Percentiles rank a stretch among this genome's conserved stretches.
Conservation (phyloP, 805 yeast species). For the Candida vartiovaarae region DNA sequence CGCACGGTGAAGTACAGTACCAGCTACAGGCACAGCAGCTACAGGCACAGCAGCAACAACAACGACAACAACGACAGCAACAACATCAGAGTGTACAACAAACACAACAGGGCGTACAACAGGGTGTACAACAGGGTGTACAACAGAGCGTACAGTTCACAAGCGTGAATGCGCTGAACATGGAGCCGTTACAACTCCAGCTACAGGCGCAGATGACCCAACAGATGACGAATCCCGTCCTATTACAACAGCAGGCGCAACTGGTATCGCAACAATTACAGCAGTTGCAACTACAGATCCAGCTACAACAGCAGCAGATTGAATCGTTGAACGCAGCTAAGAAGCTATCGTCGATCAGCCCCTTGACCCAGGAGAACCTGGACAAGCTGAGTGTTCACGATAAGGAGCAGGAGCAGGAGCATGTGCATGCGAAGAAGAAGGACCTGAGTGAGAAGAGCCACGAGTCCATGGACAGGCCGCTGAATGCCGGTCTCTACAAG, state of each 20-base stretch:
- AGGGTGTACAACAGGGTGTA: too few relatives aligned
- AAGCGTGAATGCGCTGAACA: too few relatives aligned
- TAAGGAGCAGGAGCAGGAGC: background rate
- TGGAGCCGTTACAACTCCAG: too few relatives aligned
- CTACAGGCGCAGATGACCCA: background rate
- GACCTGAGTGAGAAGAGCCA: too few relatives aligned
- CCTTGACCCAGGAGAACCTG: slow-evolving; percentile 20
- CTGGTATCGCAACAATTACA: slow-evolving; percentile 21
- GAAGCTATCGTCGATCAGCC: slow-evolving; percentile 10
- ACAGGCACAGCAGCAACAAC: slow-evolving; percentile 18
- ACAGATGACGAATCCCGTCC: slow-evolving; percentile 15
- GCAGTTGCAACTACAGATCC: slow-evolving; percentile 23
- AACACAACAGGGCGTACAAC: too few relatives aligned
- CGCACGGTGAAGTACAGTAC: background rate
- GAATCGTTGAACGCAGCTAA: slow-evolving; percentile 22
- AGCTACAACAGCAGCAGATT: slow-evolving; percentile 23
- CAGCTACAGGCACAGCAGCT: slow-evolving; percentile 17
- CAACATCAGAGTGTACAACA: slow-evolving; percentile 5
- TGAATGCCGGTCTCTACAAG: slow-evolving; percentile 62
- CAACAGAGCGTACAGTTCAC: too few relatives aligned
- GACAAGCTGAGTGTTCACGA: slow-evolving; percentile 8
- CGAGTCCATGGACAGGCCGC: too few relatives aligned
- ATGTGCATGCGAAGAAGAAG: background rate
- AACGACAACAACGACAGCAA: slow-evolving; percentile 15
- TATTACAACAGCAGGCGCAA: slow-evolving; percentile 22